Conservation (phyloP, 352 stramenopile species). For the Pythium myriotylum region DNA sequence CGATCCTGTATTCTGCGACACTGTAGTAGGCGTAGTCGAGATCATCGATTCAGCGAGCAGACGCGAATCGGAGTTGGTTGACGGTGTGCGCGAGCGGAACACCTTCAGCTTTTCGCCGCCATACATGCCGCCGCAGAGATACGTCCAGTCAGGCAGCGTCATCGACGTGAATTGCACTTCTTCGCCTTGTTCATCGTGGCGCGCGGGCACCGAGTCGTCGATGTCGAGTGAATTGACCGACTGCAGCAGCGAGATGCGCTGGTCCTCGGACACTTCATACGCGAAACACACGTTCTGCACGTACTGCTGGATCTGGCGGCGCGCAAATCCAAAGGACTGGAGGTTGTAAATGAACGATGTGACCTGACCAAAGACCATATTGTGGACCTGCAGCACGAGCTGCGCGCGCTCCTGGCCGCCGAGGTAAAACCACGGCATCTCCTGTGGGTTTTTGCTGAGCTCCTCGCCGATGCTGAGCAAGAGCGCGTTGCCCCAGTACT, state of each 20-base stretch:
- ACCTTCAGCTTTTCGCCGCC: conserved; percentile 35
- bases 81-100: conserved; percentile 34
- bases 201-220: conserved; percentile 22
- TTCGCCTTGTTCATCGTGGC: conserved; percentile 20
- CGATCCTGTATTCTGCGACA: not conserved
- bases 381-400: conserved; percentile 76
- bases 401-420: conserved; percentile 55
- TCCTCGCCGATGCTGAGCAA: conserved; percentile 78
- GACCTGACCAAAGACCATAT: conserved; percentile 76
- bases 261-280: conserved; percentile 80
- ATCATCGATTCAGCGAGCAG: conserved; percentile 38
- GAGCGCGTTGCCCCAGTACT: conserved; percentile 78
- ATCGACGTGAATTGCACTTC: conserved; percentile 71
- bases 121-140: conserved; percentile 29
- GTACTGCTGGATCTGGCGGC: conserved; percentile 70
- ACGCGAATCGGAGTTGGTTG: conserved; percentile 21
- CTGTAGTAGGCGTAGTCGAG: conserved; percentile 34
- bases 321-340: conserved; percentile 66
- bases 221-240: conserved; percentile 49
- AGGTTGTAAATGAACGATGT: conserved; percentile 81
- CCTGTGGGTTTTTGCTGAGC: conserved; percentile 67
- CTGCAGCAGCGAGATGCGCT: conserved; percentile 68
- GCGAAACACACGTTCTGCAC: conserved; percentile 77
- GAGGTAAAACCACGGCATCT: conserved; percentile 72
- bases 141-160: conserved; percentile 63